Conservation (phyloP, 139 green algal species). For the Eudorina sp. region DNA sequence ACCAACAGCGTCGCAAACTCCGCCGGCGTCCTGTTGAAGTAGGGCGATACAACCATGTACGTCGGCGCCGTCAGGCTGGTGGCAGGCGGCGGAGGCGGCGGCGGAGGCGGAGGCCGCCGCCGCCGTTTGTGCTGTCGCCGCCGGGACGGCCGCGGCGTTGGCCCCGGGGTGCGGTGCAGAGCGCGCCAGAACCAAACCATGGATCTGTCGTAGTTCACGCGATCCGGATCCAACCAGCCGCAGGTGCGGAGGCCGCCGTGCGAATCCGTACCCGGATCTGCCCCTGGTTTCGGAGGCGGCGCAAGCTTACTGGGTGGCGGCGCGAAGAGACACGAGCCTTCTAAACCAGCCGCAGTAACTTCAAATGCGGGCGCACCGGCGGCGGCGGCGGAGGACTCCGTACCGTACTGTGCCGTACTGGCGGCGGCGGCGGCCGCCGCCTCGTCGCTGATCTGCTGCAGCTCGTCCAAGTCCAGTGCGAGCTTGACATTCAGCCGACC, state of each 20-base stretch:
- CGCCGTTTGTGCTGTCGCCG: not conserved
- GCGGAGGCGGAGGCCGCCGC: conserved; percentile 9
- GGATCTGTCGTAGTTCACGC: not conserved
- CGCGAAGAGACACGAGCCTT: not conserved
- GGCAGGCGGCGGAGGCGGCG: not conserved
- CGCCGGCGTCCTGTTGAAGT: conserved; percentile 8
- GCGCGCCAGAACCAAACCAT: not conserved
- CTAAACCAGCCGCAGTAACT: not conserved
- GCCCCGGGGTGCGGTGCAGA: not conserved
- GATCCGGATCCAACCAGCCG: conserved; percentile 31
- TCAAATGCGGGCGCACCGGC: not conserved
- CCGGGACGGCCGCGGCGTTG: not conserved
- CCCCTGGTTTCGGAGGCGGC: not conserved
- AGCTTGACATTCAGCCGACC: not conserved
- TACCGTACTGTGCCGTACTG: conserved; percentile 17
- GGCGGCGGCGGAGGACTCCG: not conserved
- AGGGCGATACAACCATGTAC: conserved; percentile 34
- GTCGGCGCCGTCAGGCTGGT: not conserved
- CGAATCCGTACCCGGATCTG: not conserved
- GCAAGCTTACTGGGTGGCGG: not conserved
- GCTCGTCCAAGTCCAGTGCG: not conserved
- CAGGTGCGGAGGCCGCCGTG: not conserved
- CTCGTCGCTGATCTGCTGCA: not conserved
- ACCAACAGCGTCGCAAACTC: conserved; percentile 16
- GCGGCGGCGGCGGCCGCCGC: too few relatives aligned